Evolutionary conservation across 192 early-diverging fungal genomes (phyloP), one percentile per base, ranked within the genome.

Genomic region (Coemansia umbellata): DNA sequence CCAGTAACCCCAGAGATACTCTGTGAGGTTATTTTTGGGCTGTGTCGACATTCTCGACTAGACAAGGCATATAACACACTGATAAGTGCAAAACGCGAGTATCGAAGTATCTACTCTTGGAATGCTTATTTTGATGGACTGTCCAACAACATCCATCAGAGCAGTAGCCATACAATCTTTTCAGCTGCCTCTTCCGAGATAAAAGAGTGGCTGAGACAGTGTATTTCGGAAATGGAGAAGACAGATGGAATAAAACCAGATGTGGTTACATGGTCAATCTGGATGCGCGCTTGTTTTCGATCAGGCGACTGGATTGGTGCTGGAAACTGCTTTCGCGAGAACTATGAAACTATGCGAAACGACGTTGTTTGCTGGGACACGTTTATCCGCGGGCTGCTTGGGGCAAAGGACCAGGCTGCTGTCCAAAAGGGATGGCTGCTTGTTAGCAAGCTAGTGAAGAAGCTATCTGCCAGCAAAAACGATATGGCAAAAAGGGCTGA

Each of bases 271-370:
- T 33, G 53, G 14, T 37, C 60, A 0, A 75, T 75, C 8, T 68
- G 72, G 72, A 42, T 75, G 43, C 72, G 72, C 3, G 72, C 72
- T 1, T 64, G 60, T n/a, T 68, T 75, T 47, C 66, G 56, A 4
- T 18, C 31, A 9, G 60, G 53, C 24, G 37, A 50, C 26, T 75
- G 72, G 72, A 10, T 3, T 0, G 13, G 31, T 2, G 72, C 52
- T 10, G 50, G 23, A 6, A 17, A 22, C 2, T 68, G 39, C 24
- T 75, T 75, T 49, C 42, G 44, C 15, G 24, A 9, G 4, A 31
- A 68, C 26, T 32, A 19, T 11, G 47, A 17, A 21, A 31, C 0
- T 1, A 59, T 63, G 55, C 22, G 33, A n/a, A 13, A 5, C n/a
- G 65, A 68, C 21, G 24, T 49, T 1, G 65, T 60, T 8, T 60